A percentile compares a stretch with the other conserved stretches of the same genome.
Conservation (phyloP, 2,329 filamentous ascomycete species). For the Dendryphion nanum region DNA sequence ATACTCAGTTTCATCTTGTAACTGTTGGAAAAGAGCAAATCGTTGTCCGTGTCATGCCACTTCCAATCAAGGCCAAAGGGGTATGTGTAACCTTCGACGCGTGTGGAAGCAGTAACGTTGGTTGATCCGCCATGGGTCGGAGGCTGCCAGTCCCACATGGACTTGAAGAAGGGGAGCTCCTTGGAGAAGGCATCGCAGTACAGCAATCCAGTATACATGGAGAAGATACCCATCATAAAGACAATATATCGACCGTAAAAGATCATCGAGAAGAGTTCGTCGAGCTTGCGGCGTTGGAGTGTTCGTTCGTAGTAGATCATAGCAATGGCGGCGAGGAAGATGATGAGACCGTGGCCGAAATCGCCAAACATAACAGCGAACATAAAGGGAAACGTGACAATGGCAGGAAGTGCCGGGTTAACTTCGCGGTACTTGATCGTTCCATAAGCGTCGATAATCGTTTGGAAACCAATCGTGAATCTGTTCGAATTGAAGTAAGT, state of each 20-base stretch:
- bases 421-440: constrained; percentile 97
- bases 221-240: constrained; percentile 96
- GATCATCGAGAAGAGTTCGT: constrained; percentile 96
- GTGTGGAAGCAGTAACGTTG: constrained; percentile 59
- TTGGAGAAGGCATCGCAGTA: constrained; percentile 98
- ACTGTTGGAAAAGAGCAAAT: constrained; percentile 93
- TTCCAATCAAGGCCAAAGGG: constrained; percentile 94
- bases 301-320: constrained; percentile 98
- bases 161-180: constrained; percentile 82
- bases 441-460: constrained; percentile 97
- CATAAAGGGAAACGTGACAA: constrained; percentile 98
- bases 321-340: constrained; percentile 76
- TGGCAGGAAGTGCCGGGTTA: constrained; percentile 91
- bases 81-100: constrained; percentile 75
- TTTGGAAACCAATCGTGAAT: constrained; percentile 97
- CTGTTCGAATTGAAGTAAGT: constrained; percentile 98
- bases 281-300: constrained; percentile 79
- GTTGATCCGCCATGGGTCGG: constrained; percentile 60
- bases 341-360: constrained; percentile 87
- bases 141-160: constrained; percentile 90
- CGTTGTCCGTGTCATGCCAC: constrained; percentile 96
- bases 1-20: constrained; percentile 99
- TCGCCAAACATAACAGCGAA: constrained; percentile 99
- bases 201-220: constrained; percentile 92
- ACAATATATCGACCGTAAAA: constrained; percentile 99